Percentiles rank a stretch among this genome's conserved stretches.
Evolutionary conservation across 2,329 filamentous ascomycete genomes (phyloP).

Genomic region (Hymenoscyphus infarciens): DNA sequence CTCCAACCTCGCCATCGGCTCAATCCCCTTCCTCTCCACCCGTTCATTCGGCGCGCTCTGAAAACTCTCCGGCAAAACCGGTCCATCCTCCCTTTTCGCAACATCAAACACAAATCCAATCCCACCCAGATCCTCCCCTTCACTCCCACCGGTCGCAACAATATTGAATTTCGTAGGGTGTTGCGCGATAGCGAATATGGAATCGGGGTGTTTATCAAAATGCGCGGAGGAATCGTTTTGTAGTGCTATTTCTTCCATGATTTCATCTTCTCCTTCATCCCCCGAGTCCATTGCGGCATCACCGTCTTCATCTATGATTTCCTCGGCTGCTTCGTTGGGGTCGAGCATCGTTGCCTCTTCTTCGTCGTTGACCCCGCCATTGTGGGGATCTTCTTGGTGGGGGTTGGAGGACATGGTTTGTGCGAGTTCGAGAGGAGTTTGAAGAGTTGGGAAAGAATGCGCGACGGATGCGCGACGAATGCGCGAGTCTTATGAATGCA

Average conservation of each 20-base stretch:
- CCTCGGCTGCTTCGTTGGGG: slow-evolving; percentile 73
- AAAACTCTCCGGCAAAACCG: slow-evolving; percentile 74
- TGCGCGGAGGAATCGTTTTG: slow-evolving; percentile 92
- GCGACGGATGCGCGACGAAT: too few species aligned
- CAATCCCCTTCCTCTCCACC: slow-evolving; percentile 57
- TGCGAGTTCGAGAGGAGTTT: not conserved
- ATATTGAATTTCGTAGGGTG: slow-evolving; percentile 77
- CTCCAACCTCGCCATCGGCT: slow-evolving; percentile 70
- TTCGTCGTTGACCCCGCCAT: slow-evolving; percentile 45
- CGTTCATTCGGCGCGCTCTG: slow-evolving; percentile 60
- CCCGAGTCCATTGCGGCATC: slow-evolving; percentile 80
- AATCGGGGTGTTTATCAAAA: slow-evolving; percentile 87
- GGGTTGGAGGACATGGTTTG: slow-evolving; percentile 25
- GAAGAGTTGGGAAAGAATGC: not conserved
- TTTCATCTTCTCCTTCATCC: slow-evolving; percentile 51
- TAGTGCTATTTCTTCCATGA: slow-evolving; percentile 66
- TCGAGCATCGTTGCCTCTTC: slow-evolving; percentile 71
- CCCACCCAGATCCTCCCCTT: slow-evolving; percentile 60
- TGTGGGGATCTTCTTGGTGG: slow-evolving; percentile 25
- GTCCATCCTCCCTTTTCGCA: slow-evolving; percentile 54
- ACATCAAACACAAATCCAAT: slow-evolving; percentile 84
- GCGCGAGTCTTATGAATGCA: slow-evolving; percentile 7
- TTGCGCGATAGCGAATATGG: slow-evolving; percentile 91
- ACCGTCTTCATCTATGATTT: slow-evolving; percentile 58
- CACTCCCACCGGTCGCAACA: slow-evolving; percentile 79